A percentile compares a stretch with the other conserved stretches of the same genome.
Conservation (phyloP, 108 stramenopile species). For the Mayamaea pseudoterrestris region DNA sequence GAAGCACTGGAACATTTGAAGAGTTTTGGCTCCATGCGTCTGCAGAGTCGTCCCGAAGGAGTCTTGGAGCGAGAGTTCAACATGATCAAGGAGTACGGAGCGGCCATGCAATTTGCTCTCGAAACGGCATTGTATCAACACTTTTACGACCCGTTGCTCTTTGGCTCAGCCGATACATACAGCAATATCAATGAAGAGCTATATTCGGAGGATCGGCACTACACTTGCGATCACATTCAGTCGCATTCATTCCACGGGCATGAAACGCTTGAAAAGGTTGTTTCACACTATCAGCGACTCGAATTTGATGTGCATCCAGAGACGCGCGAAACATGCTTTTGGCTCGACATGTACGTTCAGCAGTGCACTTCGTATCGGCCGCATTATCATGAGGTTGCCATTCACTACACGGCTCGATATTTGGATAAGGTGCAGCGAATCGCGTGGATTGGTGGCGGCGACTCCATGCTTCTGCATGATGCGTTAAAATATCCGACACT, state of each 20-base stretch:
- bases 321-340: constrained; percentile 43
- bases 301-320: constrained; percentile 16
- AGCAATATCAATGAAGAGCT: constrained; percentile 4
- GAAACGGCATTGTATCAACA: constrained; percentile 5
- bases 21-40: too few relatives aligned
- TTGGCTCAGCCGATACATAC: constrained; percentile 1
- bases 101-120: constrained; percentile 19
- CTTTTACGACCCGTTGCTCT: too few relatives aligned
- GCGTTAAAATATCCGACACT: constrained; percentile 61
- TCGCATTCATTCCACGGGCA: background rate
- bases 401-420: constrained; percentile 74
- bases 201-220: background rate
- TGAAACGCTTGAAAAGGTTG: background rate
- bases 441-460: constrained; percentile 79
- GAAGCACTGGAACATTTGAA: background rate
- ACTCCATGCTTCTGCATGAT: constrained; percentile 80
- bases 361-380: constrained; percentile 69
- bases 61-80: constrained; percentile 22
- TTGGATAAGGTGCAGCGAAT: constrained; percentile 38
- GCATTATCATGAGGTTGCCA: constrained; percentile 69
- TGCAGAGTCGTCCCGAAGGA: background rate
- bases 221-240: background rate
- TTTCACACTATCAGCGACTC: constrained; percentile 26
- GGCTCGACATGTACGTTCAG: constrained; percentile 55
- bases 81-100: constrained; percentile 8